Base-by-base conservation (phyloP, 768 basidiomycete species). In the Hericium alpestre region DNA sequence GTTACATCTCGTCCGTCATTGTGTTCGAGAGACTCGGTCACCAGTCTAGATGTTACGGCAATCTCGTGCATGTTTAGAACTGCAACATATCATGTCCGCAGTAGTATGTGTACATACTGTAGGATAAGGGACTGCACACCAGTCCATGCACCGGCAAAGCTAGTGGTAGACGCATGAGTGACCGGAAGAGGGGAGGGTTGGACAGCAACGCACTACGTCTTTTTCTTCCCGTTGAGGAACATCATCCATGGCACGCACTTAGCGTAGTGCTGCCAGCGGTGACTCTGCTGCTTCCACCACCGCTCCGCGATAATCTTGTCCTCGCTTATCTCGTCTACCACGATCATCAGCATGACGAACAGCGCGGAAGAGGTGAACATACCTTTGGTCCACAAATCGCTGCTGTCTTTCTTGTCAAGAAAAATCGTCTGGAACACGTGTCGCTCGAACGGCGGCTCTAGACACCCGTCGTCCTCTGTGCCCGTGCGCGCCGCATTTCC, bases 361-460 rank as follows among this genome's bases (percentile, higher is more conserved):
- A 20, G n/a, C 43, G 4, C 6, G 15, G 0, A 46, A 18, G 15
- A n/a, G 6, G 43, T 4, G 7, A 43, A 8, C 9, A 1, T 46
- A 46, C 43, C 43, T 20, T 46, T 46, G 5, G 74, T 75, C 76
- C 76, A 79, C 38, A 74, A 64, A 16, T 69, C 52, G 43, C 68
- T 63, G 18, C 71, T 74, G 10, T 71, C 71, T 32, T 73, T 72
- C 38, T 69, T 69, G 59, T 78, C 73, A 11, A 78, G 70, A 60
- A 78, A 78, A 56, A 79, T 76, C 2, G 77, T 77, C 64, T 78
- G 76, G 63, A 77, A 79, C n/a, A 79, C 72, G 58, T 77, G 76
- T 49, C 65, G 60, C n/a, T 70, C 66, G 15, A 74, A 62, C 1
- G 71, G 70, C n/a, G 69, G 70, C 38, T 65, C 64, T 10, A 59